A percentile compares a stretch with the other conserved stretches of the same genome.
Evolutionary conservation across 345 rosid genomes (phyloP).

Genomic region (Noccaea bulbosa): DNA sequence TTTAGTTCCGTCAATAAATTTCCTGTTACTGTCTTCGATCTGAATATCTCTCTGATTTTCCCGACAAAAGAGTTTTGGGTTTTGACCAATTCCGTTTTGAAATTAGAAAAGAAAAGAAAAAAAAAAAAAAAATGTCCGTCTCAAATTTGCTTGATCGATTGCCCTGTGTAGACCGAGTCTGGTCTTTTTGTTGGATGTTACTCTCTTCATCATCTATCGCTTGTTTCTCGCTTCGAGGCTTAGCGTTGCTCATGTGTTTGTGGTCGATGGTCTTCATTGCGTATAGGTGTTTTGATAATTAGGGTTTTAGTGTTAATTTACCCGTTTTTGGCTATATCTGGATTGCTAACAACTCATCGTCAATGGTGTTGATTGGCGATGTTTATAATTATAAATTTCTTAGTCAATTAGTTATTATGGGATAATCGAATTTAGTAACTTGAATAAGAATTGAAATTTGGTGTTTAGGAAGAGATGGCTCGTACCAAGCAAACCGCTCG

Average conservation of each 20-base stretch:
- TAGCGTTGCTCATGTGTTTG: background rate
- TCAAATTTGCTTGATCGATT: background rate
- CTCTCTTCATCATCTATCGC: background rate
- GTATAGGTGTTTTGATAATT: background rate
- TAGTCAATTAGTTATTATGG: background rate
- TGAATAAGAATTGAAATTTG: background rate
- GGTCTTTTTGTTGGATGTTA: background rate
- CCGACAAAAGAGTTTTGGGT: background rate
- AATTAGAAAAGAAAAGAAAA: background rate
- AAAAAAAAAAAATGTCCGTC: background rate
- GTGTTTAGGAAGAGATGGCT: slow-evolving; percentile 29
- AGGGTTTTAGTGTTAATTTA: background rate
- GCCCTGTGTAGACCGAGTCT: background rate
- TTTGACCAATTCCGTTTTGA: background rate
- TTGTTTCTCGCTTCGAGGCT: background rate
- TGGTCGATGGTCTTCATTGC: background rate
- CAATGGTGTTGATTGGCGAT: background rate
- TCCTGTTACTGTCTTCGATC: background rate
- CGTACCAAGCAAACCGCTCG: slow-evolving; percentile 94
- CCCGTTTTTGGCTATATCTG: background rate
- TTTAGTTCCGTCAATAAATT: background rate
- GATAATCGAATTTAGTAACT: background rate
- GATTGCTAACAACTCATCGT: background rate
- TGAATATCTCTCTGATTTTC: background rate
- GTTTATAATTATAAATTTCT: background rate